Evolutionary conservation across 139 green algal species (phyloP).

Genomic region (Coccomyxa sp.): DNA sequence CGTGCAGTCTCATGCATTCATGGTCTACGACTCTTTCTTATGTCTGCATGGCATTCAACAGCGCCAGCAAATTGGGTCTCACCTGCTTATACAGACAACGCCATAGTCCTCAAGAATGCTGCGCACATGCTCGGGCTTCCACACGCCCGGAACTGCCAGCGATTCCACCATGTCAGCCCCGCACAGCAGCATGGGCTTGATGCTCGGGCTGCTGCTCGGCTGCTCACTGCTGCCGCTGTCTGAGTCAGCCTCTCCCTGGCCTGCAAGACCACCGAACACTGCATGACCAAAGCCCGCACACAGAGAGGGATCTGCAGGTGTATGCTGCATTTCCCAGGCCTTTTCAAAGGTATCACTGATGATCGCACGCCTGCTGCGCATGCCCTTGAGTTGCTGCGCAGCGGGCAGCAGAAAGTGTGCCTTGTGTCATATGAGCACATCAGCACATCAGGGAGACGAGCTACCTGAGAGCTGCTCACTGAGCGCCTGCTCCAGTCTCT

Average conservation of each 20-base stretch:
- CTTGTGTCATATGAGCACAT: too few relatives aligned
- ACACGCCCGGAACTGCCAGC: conserved; percentile 64
- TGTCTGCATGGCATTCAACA: background rate
- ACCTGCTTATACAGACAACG: conserved; percentile 48
- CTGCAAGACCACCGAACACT: too few relatives aligned
- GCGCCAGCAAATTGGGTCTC: background rate
- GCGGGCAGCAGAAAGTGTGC: too few relatives aligned
- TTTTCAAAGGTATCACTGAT: too few relatives aligned
- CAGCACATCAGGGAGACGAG: too few relatives aligned
- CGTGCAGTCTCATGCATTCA: background rate
- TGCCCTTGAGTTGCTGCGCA: background rate
- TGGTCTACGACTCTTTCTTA: background rate
- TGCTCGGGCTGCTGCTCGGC: background rate
- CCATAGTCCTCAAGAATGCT: conserved; percentile 48
- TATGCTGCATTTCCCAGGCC: too few relatives aligned
- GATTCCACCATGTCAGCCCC: conserved; percentile 70
- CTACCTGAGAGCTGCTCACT: too few relatives aligned
- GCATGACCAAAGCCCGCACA: too few relatives aligned
- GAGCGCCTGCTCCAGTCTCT: conserved; percentile 20
- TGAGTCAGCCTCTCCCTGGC: background rate
- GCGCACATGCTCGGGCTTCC: conserved; percentile 47
- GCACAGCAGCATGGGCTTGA: conserved; percentile 56
- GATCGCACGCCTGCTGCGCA: background rate
- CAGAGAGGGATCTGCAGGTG: too few relatives aligned
- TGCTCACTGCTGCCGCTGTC: background rate